Evolutionary conservation across 192 early-diverging fungal genomes (phyloP).

Genomic region (Podila clonocystis): DNA sequence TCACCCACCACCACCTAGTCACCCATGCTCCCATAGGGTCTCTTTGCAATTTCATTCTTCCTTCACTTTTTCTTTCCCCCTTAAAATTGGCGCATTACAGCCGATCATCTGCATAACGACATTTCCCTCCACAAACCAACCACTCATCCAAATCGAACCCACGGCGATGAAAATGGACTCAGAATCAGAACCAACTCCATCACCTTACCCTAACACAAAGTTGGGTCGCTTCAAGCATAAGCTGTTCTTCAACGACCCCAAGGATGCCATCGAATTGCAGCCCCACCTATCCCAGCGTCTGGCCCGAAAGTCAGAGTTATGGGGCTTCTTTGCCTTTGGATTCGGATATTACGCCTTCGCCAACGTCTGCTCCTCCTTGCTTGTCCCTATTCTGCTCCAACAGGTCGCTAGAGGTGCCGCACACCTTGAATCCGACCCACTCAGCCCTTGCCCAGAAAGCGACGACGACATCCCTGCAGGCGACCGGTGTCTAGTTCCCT

Average conservation of each 20-base stretch:
- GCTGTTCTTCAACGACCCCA: constrained; percentile 26
- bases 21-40: too few relatives aligned
- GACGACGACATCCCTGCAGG: constrained; percentile 22
- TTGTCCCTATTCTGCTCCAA: constrained; percentile 39
- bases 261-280: constrained; percentile 15
- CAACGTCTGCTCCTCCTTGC: constrained; percentile 31
- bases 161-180: too few relatives aligned
- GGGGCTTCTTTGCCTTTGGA: constrained; percentile 47
- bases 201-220: not conserved
- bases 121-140: too few relatives aligned
- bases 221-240: constrained; percentile 9
- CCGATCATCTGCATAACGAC: too few relatives aligned
- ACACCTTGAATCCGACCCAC: constrained; percentile 23
- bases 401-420: constrained; percentile 21
- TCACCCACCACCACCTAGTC: too few relatives aligned
- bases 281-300: constrained; percentile 16
- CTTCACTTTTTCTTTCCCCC: too few relatives aligned
- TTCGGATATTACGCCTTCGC: constrained; percentile 37
- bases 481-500: constrained; percentile 32
- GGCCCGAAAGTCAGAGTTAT: constrained; percentile 33
- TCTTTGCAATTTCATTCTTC: too few relatives aligned
- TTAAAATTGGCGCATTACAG: too few relatives aligned
- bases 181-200: not conserved
- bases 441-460: constrained; percentile 12
- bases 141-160: too few relatives aligned